A percentile compares a stretch with the other conserved stretches of the same genome.
Evolutionary conservation across 495 filamentous ascomycete species (phyloP).

Genomic region (Sporormia fimetaria): DNA sequence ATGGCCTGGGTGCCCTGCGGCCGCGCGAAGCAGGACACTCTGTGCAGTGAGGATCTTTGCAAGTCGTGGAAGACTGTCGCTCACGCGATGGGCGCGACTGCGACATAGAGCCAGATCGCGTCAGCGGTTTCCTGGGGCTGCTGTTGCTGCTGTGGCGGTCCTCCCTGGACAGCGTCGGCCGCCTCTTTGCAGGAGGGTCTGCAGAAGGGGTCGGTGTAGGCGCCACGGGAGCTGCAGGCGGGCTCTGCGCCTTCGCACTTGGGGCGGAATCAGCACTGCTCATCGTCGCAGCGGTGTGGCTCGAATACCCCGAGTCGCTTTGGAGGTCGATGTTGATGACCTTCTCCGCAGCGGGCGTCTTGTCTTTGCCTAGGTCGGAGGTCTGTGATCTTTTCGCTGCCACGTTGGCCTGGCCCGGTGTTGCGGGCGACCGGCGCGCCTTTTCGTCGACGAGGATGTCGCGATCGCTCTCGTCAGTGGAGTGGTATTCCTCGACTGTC

Average conservation of each 20-base stretch:
- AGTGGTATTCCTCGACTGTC: conserved; percentile 47
- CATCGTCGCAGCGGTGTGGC: conserved; percentile 47
- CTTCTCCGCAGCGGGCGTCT: conserved; percentile 12
- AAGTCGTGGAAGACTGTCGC: conserved; percentile 11
- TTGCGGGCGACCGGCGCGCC: conserved; percentile 36
- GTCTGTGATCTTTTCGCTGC: conserved; percentile 45
- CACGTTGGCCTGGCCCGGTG: conserved; percentile 35
- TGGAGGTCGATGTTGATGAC: conserved; percentile 35
- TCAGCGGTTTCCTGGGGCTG: conserved; percentile 21
- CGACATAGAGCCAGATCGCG: conserved; percentile 11
- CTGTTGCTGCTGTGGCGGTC: conserved; percentile 11
- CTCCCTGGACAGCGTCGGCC: conserved; percentile 5
- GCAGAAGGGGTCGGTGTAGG: conserved; percentile 4
- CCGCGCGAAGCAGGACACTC: conserved; percentile 2
- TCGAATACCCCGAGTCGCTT: conserved; percentile 57
- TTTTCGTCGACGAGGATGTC: conserved; percentile 31
- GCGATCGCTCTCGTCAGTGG: conserved; percentile 38
- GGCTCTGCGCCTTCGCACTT: conserved; percentile 24
- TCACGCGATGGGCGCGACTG: not conserved
- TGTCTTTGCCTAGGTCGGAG: conserved; percentile 18
- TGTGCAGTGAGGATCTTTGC: conserved; percentile 26
- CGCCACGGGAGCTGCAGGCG: conserved; percentile 9
- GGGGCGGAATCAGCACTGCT: conserved; percentile 44
- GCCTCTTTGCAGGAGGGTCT: conserved; percentile 10
- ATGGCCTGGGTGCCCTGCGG: conserved; percentile 1